phyloP scores from a whole-genome alignment of 352 stramenopile genomes.

The Phytophthora litchii region DNA sequence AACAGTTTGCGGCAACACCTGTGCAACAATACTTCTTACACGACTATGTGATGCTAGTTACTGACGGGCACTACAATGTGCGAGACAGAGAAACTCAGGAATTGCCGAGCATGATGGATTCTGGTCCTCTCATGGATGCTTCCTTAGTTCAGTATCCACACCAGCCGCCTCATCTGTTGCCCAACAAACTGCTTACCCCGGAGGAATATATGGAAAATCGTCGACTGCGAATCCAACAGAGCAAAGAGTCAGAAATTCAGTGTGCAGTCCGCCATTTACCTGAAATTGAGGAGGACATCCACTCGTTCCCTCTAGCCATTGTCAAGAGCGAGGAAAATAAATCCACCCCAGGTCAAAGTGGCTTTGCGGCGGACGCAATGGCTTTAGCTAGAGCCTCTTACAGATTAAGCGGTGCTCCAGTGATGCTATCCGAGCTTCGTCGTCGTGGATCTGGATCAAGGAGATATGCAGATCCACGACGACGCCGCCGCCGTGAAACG shows the following conservation, averaged over 20 bases:
- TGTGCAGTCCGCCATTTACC: slow-evolving; percentile 59
- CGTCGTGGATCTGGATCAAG: slow-evolving; percentile 35
- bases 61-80: slow-evolving; percentile 89
- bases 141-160: slow-evolving; percentile 74
- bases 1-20: slow-evolving; percentile 61
- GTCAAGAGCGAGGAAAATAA: slow-evolving; percentile 23
- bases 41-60: slow-evolving; percentile 90
- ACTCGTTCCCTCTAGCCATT: slow-evolving; percentile 60
- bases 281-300: slow-evolving; percentile 50
- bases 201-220: slow-evolving; percentile 71
- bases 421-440: slow-evolving; percentile 72
- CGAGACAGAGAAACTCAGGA: slow-evolving; percentile 88
- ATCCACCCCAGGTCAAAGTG: slow-evolving; percentile 1
- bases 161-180: slow-evolving; percentile 71
- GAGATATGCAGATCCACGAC: slow-evolving; percentile 23
- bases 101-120: slow-evolving; percentile 85
- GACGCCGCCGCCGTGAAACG: slow-evolving; percentile 42
- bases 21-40: slow-evolving; percentile 91
- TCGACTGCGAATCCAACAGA: slow-evolving; percentile 65
- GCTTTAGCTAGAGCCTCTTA: slow-evolving; percentile 57
- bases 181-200: slow-evolving; percentile 36
- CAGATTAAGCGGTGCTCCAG: slow-evolving; percentile 72
- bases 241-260: slow-evolving; percentile 66
- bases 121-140: slow-evolving; percentile 77
- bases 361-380: slow-evolving; percentile 22